Base-by-base conservation (phyloP, 805 yeast species). In the Wickerhamiella nectarea region DNA sequence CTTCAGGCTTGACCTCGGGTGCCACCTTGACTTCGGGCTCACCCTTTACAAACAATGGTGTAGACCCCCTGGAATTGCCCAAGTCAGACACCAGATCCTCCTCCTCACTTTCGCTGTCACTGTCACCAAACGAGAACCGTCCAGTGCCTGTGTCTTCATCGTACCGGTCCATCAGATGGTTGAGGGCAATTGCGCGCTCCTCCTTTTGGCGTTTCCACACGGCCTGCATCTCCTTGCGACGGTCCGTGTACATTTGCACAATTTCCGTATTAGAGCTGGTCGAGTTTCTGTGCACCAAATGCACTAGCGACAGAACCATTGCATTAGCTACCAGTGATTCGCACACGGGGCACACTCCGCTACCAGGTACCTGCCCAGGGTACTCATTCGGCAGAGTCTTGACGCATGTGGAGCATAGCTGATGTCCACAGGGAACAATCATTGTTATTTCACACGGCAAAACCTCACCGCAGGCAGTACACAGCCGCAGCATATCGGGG, bases 371-470 rank as follows among this genome's bases (percentile, higher is more conserved):
- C 4, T 36, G 22, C 22, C 19, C 12, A 15, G 36, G 25, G 22
- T 22, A n/a, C n/a, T 40, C 37, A 8, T 24, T 17, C 2, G 15
- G 19, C n/a, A 66, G 51, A 29, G 50, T 50, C 21, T 54, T 42
- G n/a, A 61, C 20, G 28, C 56, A 53, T 17, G 50, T 50, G 9
- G 44, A 12, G 37, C 56, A 53, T 15, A 46, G 25, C n/a, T 42
- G 14, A 22, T 53, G 55, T 10, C 50, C 51, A 22, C 56, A 53
- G 3, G 45, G 38, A 9, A 46, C 33, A 18, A 47, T 43, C 18
- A 24, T 34, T 33, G 50, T 37, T 21, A 46, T 41, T 21, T 45
- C 21, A 41, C 36, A 29, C 33, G 43, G 15, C 14, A 45, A 31
- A 11, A 47, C 43, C 15, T 45, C 52, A 4, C 44, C 46, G 37